Evolutionary conservation across 2,329 filamentous ascomycete genomes (phyloP).

Genomic region (Sporothrix dimorphospora): DNA sequence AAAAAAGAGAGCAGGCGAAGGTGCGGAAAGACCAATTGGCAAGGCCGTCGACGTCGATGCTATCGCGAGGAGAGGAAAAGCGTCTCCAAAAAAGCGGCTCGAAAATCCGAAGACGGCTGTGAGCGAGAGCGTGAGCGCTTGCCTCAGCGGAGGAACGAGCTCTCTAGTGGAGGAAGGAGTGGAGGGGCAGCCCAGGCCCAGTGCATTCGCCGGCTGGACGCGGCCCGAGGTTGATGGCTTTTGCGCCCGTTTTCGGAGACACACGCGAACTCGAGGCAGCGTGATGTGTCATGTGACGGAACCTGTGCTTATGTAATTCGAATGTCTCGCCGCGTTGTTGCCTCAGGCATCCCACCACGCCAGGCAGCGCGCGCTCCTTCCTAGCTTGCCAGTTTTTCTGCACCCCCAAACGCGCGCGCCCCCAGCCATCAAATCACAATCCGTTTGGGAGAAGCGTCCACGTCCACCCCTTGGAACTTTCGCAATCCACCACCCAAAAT

Average conservation of each 20-base stretch:
- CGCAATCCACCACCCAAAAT: constrained; percentile 20
- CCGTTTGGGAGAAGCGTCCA: constrained; percentile 13
- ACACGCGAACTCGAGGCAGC: neutral
- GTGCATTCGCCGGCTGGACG: constrained; percentile 40
- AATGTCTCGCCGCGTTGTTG: neutral
- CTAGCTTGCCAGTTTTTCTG: constrained; percentile 24
- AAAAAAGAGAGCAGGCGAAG: neutral
- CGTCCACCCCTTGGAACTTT: constrained; percentile 22
- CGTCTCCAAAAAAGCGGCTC: constrained; percentile 21
- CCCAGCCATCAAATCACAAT: constrained; percentile 23
- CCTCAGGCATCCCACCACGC: constrained; percentile 28
- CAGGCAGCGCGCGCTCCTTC: constrained; percentile 14
- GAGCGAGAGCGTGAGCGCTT: neutral
- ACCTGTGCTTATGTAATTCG: neutral
- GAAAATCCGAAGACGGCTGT: constrained; percentile 25
- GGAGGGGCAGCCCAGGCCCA: constrained; percentile 9
- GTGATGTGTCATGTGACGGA: constrained; percentile 11
- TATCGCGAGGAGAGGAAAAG: constrained; percentile 10
- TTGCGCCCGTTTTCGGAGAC: constrained; percentile 15
- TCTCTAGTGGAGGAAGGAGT: constrained; percentile 1
- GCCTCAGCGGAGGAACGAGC: constrained; percentile 8
- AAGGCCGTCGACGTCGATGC: neutral
- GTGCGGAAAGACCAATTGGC: neutral
- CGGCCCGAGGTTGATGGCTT: constrained; percentile 43
- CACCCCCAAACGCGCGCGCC: constrained; percentile 18